Percentiles rank a stretch among this genome's conserved stretches.
These are phyloP conservation scores for Septoria petroselini DNA, from an alignment of 2,329 filamentous ascomycete species.

Conservation along the genomic window DNA sequence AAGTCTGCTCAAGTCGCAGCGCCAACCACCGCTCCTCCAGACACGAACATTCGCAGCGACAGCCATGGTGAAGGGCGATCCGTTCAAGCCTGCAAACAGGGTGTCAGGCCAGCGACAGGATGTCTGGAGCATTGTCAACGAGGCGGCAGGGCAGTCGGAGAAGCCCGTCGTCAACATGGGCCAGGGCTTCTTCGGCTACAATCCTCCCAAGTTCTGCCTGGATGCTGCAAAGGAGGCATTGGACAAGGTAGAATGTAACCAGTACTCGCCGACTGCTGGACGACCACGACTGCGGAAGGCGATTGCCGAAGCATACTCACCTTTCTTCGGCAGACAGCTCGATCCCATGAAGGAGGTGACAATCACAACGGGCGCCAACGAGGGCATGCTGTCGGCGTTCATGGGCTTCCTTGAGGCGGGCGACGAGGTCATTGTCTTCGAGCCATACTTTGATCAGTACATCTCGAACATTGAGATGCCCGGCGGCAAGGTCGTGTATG, in stretches of 20 bases:
- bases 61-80: conserved; percentile 32
- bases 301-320: conserved; percentile 86
- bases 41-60: conserved; percentile 25
- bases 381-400: conserved; percentile 93
- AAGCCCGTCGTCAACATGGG: conserved; percentile 69
- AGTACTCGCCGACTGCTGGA: conserved; percentile 95
- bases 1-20: background rate
- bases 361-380: conserved; percentile 88
- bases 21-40: conserved; percentile 1
- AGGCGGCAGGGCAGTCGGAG: conserved; percentile 61
- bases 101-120: conserved; percentile 56
- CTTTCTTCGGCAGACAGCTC: conserved; percentile 76
- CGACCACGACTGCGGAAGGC: conserved; percentile 88
- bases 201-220: conserved; percentile 85
- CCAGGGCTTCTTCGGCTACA: conserved; percentile 84
- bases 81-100: conserved; percentile 53
- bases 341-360: conserved; percentile 91
- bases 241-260: conserved; percentile 92
- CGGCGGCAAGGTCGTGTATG: conserved; percentile 89
- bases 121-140: conserved; percentile 66
- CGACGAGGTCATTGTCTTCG: conserved; percentile 96
- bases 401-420: conserved; percentile 95
- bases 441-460: conserved; percentile 99
- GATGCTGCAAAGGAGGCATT: conserved; percentile 88
- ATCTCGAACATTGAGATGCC: conserved; percentile 99